Percentiles rank a stretch among this genome's conserved stretches.
Evolutionary conservation across 345 rosid genomes (phyloP).

Genomic region (Rhodamnia rubescens): DNA sequence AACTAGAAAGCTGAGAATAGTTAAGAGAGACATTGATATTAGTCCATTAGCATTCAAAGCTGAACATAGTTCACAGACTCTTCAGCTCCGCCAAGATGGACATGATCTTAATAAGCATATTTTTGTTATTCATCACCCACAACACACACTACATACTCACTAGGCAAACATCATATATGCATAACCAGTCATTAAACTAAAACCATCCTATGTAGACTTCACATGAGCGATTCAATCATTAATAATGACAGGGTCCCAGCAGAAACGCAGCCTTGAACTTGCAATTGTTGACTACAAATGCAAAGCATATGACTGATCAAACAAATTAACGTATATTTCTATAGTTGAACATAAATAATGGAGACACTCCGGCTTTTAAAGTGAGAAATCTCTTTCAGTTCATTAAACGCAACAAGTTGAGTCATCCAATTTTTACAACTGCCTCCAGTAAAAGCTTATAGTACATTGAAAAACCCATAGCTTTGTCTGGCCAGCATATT

Average conservation of each 20-base stretch:
- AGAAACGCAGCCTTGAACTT: neutral
- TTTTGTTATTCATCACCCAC: neutral
- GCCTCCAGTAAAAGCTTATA: neutral
- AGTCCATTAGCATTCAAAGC: conserved; percentile 45
- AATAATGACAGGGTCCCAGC: neutral
- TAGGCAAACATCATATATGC: neutral
- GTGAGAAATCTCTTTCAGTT: neutral
- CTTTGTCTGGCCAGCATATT: neutral
- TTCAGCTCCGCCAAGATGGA: neutral
- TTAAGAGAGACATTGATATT: conserved; percentile 1
- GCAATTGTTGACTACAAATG: neutral
- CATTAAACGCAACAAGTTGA: neutral
- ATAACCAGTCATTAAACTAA: neutral
- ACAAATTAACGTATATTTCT: neutral
- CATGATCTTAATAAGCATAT: neutral
- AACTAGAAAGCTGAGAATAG: conserved; percentile 3
- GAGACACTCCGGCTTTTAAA: neutral
- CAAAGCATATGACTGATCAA: neutral
- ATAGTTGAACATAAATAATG: neutral
- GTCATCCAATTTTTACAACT: neutral
- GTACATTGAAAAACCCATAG: neutral
- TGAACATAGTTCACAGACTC: conserved; percentile 7
- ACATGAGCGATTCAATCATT: neutral
- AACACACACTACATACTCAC: neutral
- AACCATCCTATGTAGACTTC: neutral